Base-by-base conservation (phyloP, 2,329 filamentous ascomycete genomes). In the Cadophora sp. region DNA sequence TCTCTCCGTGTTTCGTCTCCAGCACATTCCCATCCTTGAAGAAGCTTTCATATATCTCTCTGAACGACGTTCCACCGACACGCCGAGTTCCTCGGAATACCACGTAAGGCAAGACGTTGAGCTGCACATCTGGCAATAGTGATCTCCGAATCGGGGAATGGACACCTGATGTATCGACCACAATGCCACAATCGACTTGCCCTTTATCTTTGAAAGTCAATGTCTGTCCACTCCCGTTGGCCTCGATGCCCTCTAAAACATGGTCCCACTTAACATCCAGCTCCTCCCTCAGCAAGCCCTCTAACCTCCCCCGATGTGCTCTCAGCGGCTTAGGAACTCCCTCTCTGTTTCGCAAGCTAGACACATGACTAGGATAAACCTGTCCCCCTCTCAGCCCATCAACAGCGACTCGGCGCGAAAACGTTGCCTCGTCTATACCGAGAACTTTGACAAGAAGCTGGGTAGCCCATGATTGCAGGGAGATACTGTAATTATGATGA, bases 221-320 rank as follows among this genome's bases (percentile, higher is more conserved):
- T 1, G 29, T n/a, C 9, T 37, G 29, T 5, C 40, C 48, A 37
- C 14, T 16, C 4, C 40, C 46, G 3, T 16, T 16, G 8, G 9
- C 27, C 7, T 29, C 40, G 7, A 71, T 40, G 3, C 55, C 14
- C 27, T 64, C 48, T 1, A 71, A 27, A n/a, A 51, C 43, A 53
- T 68, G 56, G 5, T 55, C 60, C 68, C 69, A 69, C 63, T 65
- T 53, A 11, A 68, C 37, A 62, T 71, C 59, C n/a, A 69, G 27
- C n/a, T 50, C 55, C 29, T 69, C 65, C 40, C 68, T 66, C 46
- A 71, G n/a, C 7, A 68, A 26, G 12, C 29, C 51, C 61, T 71
- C 69, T 31, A 71, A 34, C 29, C 63, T 62, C 12, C 66, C 68
- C n/a, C 66, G 61, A 68, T 71, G 68, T 43, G 69, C 65, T 46